A percentile compares a stretch with the other conserved stretches of the same genome.
These are phyloP conservation scores for Quillaja saponaria DNA, from an alignment of 306 rosid species.

Conservation along the genomic window DNA sequence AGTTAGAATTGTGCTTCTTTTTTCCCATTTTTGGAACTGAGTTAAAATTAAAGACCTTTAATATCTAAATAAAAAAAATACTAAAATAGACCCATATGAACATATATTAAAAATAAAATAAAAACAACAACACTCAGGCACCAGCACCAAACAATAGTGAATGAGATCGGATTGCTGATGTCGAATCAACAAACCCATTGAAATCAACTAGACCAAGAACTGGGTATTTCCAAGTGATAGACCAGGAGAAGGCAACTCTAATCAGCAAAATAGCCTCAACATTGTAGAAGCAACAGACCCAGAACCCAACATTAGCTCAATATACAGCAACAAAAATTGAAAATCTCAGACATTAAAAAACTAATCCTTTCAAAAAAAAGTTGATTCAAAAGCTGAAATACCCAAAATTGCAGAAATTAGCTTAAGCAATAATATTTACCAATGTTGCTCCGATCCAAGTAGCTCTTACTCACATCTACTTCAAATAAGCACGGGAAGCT, in stretches of 20 bases:
- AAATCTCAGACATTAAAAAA: slow-evolving; percentile 7
- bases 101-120: background rate
- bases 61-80: background rate
- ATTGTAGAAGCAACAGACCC: slow-evolving; percentile 7
- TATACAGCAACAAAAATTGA: background rate
- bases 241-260: slow-evolving; percentile 16
- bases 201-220: background rate
- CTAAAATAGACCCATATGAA: background rate
- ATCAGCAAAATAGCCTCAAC: slow-evolving; percentile 27
- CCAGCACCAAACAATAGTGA: background rate
- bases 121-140: background rate
- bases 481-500: slow-evolving; percentile 22
- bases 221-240: background rate
- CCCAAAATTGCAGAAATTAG: slow-evolving; percentile 13
- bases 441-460: slow-evolving; percentile 40
- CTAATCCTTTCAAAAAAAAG: background rate
- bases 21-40: slow-evolving; percentile 2
- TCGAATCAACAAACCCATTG: slow-evolving; percentile 1
- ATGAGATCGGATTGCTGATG: slow-evolving; percentile 23
- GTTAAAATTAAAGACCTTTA: background rate
- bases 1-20: background rate
- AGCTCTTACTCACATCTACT: slow-evolving; percentile 25
- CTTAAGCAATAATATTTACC: slow-evolving; percentile 34
- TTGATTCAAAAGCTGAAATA: slow-evolving; percentile 7
- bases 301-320: background rate